These are phyloP conservation scores for Pleurotus salmoneostramineus DNA, from an alignment of 768 basidiomycete genomes.

Conservation along the genomic window DNA sequence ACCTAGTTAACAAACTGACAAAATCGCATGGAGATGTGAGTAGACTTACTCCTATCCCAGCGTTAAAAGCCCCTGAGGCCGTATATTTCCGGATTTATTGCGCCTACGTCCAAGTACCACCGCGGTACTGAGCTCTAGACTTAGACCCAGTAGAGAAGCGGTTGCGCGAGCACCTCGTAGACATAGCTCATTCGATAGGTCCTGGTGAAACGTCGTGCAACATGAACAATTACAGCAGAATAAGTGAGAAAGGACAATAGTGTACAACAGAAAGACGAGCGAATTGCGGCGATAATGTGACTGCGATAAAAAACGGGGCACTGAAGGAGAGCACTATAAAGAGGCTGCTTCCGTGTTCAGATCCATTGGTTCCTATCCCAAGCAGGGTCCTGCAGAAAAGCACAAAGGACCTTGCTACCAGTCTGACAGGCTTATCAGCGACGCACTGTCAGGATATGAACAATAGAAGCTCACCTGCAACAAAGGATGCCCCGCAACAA, in stretches of 20 bases:
- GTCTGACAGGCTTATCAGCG: slow-evolving; percentile 46
- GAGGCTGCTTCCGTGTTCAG: slow-evolving; percentile 25
- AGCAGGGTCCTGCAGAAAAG: slow-evolving; percentile 90
- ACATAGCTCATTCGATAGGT: too few species aligned
- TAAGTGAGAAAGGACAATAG: not conserved
- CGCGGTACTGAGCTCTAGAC: too few species aligned
- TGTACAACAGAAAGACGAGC: not conserved
- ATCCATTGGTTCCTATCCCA: slow-evolving; percentile 86
- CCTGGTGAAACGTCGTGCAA: too few species aligned
- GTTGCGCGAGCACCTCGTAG: too few species aligned
- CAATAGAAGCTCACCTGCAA: slow-evolving; percentile 64
- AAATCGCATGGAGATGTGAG: too few species aligned
- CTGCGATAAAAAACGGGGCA: not conserved
- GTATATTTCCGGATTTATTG: too few species aligned
- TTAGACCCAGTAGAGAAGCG: too few species aligned
- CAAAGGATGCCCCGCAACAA: slow-evolving; percentile 96
- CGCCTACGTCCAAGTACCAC: too few species aligned
- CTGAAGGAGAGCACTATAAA: not conserved
- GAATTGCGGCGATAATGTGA: not conserved
- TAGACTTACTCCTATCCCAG: too few species aligned
- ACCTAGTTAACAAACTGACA: too few species aligned
- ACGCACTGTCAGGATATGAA: slow-evolving; percentile 6
- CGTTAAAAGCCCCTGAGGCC: too few species aligned
- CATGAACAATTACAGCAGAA: not conserved
- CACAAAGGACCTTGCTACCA: slow-evolving; percentile 94